Evolutionary conservation across 2,329 filamentous ascomycete species (phyloP).

Genomic region (Colletotrichum sp.): DNA sequence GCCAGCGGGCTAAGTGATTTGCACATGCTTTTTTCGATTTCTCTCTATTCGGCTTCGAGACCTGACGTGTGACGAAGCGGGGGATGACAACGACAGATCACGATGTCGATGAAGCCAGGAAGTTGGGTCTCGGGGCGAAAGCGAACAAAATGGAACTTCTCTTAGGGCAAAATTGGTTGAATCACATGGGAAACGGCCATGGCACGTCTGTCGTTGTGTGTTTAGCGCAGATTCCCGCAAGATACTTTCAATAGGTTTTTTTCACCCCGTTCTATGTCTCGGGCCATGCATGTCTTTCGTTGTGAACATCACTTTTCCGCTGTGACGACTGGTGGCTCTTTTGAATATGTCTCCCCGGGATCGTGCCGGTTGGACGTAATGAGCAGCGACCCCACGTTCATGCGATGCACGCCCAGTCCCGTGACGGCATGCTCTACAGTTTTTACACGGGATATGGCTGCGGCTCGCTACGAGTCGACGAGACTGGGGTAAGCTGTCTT

Average conservation of each 20-base stretch:
- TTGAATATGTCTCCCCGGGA: not conserved
- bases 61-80: not conserved
- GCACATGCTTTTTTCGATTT: constrained; percentile 14
- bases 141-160: not conserved
- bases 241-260: constrained; percentile 18
- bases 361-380: not conserved
- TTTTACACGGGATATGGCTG: not conserved
- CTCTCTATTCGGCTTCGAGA: not conserved
- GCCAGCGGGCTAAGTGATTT: constrained; percentile 22
- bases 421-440: not conserved
- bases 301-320: not conserved
- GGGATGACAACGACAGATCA: constrained; percentile 1
- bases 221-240: constrained; percentile 14
- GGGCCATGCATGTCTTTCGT: not conserved
- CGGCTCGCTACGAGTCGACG: not conserved
- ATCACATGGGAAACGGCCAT: constrained; percentile 18
- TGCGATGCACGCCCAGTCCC: not conserved
- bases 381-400: not conserved
- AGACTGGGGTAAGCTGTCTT: not conserved
- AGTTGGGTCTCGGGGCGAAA: not conserved
- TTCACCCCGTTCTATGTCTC: not conserved
- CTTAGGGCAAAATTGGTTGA: constrained; percentile 12
- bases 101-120: constrained; percentile 8
- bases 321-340: not conserved
- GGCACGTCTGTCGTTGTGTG: not conserved